phyloP scores from a whole-genome alignment of 768 basidiomycete genomes.

The Crassisporium funariophilum region DNA sequence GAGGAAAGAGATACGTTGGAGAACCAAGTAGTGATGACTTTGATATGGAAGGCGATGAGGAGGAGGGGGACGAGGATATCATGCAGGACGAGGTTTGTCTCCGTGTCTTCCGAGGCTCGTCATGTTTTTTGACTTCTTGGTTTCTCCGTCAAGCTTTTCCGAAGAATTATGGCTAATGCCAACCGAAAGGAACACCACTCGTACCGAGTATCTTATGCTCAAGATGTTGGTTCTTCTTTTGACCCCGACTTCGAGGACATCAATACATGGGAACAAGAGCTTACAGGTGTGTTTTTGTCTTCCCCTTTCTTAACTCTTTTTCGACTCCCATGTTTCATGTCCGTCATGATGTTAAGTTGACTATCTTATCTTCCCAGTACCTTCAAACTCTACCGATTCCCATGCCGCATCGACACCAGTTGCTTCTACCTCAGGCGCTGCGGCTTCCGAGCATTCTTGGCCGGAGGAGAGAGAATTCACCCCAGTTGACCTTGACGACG shows the following conservation, averaged over 20 bases:
- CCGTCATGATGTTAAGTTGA: neutral
- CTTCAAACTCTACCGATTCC: conserved; percentile 7
- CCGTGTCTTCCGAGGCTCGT: neutral
- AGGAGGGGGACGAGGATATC: conserved; percentile 58
- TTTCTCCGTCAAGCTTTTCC: conserved; percentile 53
- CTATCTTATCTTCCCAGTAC: conserved; percentile 5
- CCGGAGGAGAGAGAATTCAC: conserved; percentile 27
- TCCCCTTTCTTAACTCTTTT: neutral
- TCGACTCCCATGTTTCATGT: conserved; percentile 6
- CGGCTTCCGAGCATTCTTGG: conserved; percentile 4
- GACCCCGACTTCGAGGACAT: conserved; percentile 74
- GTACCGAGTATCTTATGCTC: conserved; percentile 64
- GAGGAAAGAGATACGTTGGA: conserved; percentile 35
- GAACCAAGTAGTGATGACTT: conserved; percentile 54
- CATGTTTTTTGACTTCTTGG: conserved; percentile 4
- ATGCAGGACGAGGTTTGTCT: conserved; percentile 63
- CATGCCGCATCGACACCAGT: conserved; percentile 2
- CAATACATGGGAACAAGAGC: conserved; percentile 58
- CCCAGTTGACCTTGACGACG: conserved; percentile 54
- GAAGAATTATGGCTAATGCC: conserved; percentile 61
- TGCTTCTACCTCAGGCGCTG: conserved; percentile 1
- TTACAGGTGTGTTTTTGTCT: conserved; percentile 37
- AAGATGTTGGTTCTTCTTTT: conserved; percentile 75
- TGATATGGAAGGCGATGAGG: conserved; percentile 53
- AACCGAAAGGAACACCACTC: conserved; percentile 50